Evolutionary conservation across 176 grass and related monocot genomes (phyloP).

Genomic region (Oryza officinalis): DNA sequence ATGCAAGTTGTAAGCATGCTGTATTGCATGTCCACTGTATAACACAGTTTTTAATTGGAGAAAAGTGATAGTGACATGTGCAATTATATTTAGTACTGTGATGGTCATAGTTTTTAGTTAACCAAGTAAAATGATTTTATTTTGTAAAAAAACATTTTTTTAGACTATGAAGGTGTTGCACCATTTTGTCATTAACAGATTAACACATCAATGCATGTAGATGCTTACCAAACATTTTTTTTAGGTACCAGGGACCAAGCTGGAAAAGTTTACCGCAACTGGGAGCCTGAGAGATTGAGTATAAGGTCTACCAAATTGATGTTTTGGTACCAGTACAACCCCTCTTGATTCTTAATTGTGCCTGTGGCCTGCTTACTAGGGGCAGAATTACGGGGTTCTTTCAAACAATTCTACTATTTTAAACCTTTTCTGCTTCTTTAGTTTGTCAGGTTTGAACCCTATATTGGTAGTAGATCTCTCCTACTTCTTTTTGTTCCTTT

Average conservation of each 20-base stretch:
- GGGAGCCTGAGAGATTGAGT: conserved; percentile 19
- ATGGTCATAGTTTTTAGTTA: conserved; percentile 19
- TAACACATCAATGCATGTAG: conserved; percentile 11
- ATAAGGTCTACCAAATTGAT: conserved; percentile 21
- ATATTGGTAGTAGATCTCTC: conserved; percentile 3
- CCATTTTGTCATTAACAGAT: not conserved
- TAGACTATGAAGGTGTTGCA: conserved; percentile 22
- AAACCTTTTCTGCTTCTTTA: conserved; percentile 33
- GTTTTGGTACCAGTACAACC: conserved; percentile 36
- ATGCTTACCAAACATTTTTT: conserved; percentile 37
- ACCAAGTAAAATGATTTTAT: not conserved
- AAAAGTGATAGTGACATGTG: not conserved
- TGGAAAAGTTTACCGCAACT: conserved; percentile 27
- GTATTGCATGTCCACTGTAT: conserved; percentile 11
- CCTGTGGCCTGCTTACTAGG: not conserved
- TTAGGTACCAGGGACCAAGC: conserved; percentile 39
- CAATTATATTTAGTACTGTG: conserved; percentile 12
- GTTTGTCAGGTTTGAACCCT: conserved; percentile 34
- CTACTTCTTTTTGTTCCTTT: conserved; percentile 26
- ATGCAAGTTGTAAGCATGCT: conserved; percentile 15
- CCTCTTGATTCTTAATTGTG: conserved; percentile 26
- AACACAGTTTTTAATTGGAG: not conserved
- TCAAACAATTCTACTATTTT: conserved; percentile 22
- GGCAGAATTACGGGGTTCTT: conserved; percentile 5
- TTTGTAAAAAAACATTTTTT: conserved; percentile 20